Conservation (phyloP, 352 stramenopile genomes). For the Pythium vanterpoolii region DNA sequence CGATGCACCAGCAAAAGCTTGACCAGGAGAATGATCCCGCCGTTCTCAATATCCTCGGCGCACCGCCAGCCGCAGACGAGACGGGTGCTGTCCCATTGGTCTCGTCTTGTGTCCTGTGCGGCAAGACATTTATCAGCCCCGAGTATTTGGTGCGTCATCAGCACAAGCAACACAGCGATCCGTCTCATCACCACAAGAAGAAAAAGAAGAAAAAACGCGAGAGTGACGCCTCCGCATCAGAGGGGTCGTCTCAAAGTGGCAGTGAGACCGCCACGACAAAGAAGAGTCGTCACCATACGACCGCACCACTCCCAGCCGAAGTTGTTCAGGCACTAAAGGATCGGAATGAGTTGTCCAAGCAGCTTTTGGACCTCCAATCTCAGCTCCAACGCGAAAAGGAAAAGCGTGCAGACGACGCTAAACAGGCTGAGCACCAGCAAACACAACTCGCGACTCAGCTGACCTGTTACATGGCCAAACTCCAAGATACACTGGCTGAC, state of each 20-base stretch:
- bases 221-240: background rate
- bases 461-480: slow-evolving; percentile 51
- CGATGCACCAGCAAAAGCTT: background rate
- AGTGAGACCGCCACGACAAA: background rate
- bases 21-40: slow-evolving; percentile 22
- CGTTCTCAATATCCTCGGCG: slow-evolving; percentile 1
- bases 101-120: slow-evolving; percentile 56
- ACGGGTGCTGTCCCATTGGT: slow-evolving; percentile 26
- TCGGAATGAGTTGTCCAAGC: slow-evolving; percentile 53
- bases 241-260: background rate
- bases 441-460: slow-evolving; percentile 45
- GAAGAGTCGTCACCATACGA: slow-evolving; percentile 24
- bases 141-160: slow-evolving; percentile 76
- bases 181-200: slow-evolving; percentile 6
- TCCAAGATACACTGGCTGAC: slow-evolving; percentile 51
- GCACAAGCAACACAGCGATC: slow-evolving; percentile 43
- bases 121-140: slow-evolving; percentile 71
- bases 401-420: slow-evolving; percentile 36
- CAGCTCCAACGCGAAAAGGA: slow-evolving; percentile 53
- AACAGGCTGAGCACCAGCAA: slow-evolving; percentile 49
- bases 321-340: slow-evolving; percentile 47
- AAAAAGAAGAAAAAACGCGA: slow-evolving; percentile 27
- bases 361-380: slow-evolving; percentile 53
- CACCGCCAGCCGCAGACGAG: slow-evolving; percentile 27
- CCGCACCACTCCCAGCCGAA: slow-evolving; percentile 21